Conservation (phyloP, 2,329 filamentous ascomycete genomes). For the Penicillium sumatraense region DNA sequence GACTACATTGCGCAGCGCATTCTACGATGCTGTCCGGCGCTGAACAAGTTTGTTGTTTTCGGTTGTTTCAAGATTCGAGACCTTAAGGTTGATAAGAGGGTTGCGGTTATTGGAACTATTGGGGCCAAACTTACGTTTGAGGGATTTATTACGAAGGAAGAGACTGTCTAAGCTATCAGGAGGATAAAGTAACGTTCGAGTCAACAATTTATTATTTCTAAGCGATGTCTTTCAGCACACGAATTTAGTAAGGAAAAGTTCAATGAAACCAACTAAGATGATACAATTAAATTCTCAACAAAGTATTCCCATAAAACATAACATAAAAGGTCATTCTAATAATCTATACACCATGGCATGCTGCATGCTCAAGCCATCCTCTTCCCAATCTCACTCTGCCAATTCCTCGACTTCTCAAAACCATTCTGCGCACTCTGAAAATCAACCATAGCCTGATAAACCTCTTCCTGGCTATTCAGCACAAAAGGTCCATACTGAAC, state of each 20-base stretch:
- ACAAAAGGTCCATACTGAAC: constrained; percentile 88
- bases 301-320: too few species aligned
- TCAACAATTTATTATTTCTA: too few species aligned
- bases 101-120: constrained; percentile 60
- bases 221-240: too few species aligned
- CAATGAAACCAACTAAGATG: too few species aligned
- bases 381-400: constrained; percentile 88
- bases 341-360: too few species aligned
- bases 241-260: too few species aligned
- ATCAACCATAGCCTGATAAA: constrained; percentile 76
- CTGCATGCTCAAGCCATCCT: too few species aligned
- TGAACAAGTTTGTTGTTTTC: constrained; percentile 64
- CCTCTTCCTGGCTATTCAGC: constrained; percentile 71
- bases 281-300: too few species aligned
- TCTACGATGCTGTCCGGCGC: constrained; percentile 50
- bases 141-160: constrained; percentile 13
- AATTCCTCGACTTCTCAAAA: constrained; percentile 77
- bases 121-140: constrained; percentile 24
- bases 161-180: constrained; percentile 56
- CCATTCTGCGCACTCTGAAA: constrained; percentile 75
- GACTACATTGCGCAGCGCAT: constrained; percentile 51
- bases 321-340: too few species aligned
- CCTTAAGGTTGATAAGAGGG: constrained; percentile 59
- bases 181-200: too few species aligned
- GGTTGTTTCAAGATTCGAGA: constrained; percentile 65